Conservation (phyloP, 805 yeast genomes). For the Scheffersomyces stipitis region DNA sequence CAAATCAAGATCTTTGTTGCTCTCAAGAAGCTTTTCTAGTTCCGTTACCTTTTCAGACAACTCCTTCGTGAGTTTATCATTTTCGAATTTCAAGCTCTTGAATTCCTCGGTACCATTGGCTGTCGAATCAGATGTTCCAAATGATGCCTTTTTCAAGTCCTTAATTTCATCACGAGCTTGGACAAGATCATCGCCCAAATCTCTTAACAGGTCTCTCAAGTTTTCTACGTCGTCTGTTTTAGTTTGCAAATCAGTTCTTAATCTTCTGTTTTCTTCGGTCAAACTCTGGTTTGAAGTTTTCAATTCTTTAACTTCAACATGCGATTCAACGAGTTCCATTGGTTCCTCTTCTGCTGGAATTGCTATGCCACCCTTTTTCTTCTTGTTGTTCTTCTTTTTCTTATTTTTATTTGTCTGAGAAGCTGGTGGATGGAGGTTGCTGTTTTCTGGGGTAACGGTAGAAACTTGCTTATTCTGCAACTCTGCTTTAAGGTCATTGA, state of each 20-base stretch:
- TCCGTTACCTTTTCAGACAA: conserved; percentile 16
- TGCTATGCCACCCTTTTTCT: conserved; percentile 20
- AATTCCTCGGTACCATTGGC: background rate
- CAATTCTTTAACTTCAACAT: conserved; percentile 11
- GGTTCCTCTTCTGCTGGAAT: background rate
- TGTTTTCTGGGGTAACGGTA: background rate
- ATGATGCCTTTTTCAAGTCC: conserved; percentile 15
- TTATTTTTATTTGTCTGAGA: conserved; percentile 4
- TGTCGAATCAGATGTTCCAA: conserved; percentile 2
- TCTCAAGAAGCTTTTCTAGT: conserved; percentile 14
- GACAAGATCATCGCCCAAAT: conserved; percentile 79
- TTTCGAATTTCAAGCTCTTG: conserved; percentile 8
- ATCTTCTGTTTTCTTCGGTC: conserved; percentile 11
- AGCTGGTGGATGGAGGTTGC: background rate
- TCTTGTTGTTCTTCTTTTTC: conserved; percentile 24
- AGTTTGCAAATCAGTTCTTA: conserved; percentile 30
- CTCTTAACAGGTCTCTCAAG: conserved; percentile 71
- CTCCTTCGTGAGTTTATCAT: conserved; percentile 10
- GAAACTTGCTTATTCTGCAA: background rate
- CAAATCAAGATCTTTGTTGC: conserved; percentile 7
- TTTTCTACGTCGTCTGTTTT: conserved; percentile 65
- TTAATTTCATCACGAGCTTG: conserved; percentile 62
- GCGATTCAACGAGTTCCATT: background rate
- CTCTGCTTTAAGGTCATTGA: background rate
- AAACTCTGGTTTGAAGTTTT: conserved; percentile 16